A percentile compares a stretch with the other conserved stretches of the same genome.
Evolutionary conservation across 805 yeast species (phyloP).

Genomic region (Geotrichum ghanense): DNA sequence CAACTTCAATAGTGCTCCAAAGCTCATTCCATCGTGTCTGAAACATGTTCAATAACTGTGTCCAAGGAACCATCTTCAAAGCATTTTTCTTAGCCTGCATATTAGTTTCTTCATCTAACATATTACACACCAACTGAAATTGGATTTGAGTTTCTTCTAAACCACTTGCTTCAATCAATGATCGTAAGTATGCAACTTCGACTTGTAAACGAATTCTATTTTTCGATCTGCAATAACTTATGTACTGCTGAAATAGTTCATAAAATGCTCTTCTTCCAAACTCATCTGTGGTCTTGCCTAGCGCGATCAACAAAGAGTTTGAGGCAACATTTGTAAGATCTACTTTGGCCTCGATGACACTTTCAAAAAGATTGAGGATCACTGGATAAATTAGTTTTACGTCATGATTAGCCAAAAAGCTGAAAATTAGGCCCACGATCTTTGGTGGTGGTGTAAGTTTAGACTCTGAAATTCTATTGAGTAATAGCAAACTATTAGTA

Average conservation of each 20-base stretch:
- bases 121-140: not conserved
- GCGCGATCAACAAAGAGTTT: constrained; percentile 4
- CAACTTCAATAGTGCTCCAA: not conserved
- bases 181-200: constrained; percentile 5
- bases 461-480: constrained; percentile 3
- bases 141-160: not conserved
- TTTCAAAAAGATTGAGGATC: constrained; percentile 6
- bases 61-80: not conserved
- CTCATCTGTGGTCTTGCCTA: constrained; percentile 8
- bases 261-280: constrained; percentile 4
- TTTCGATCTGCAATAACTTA: not conserved
- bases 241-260: not conserved
- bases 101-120: not conserved
- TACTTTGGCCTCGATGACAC: not conserved
- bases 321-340: not conserved
- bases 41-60: not conserved
- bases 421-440: not conserved
- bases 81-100: not conserved
- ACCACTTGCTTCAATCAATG: constrained; percentile 6
- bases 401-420: constrained; percentile 2
- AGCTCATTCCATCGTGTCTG: not conserved
- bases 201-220: constrained; percentile 7
- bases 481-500: constrained; percentile 3
- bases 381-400: not conserved
- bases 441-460: constrained; percentile 4